These are phyloP conservation scores for Jamesozyma rosinii DNA, from an alignment of 805 yeast species.

Conservation along the genomic window DNA sequence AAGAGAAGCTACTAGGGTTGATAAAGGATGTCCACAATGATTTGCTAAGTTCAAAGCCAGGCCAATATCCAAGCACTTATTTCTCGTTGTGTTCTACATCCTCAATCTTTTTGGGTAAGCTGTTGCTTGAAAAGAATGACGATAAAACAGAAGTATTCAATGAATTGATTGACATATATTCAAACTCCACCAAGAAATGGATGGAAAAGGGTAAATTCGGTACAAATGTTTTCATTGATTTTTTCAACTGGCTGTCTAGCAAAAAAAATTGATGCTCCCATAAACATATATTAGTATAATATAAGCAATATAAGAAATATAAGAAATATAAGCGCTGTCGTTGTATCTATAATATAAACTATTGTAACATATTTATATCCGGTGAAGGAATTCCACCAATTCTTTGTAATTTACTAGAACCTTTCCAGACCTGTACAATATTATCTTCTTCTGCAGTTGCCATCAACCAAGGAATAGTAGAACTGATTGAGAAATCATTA, in stretches of 20 bases:
- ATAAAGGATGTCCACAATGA: slow-evolving; percentile 38
- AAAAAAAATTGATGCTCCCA: slow-evolving; percentile 28
- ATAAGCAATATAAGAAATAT: background rate
- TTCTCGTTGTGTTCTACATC: slow-evolving; percentile 50
- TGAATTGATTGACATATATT: slow-evolving; percentile 47
- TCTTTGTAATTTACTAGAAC: slow-evolving; percentile 30
- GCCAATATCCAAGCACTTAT: slow-evolving; percentile 33
- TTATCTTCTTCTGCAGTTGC: slow-evolving; percentile 46
- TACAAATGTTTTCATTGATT: slow-evolving; percentile 53
- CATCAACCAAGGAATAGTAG: slow-evolving; percentile 61
- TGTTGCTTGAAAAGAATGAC: slow-evolving; percentile 32
- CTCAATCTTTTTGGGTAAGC: slow-evolving; percentile 48
- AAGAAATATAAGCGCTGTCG: background rate
- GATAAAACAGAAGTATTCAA: slow-evolving; percentile 33
- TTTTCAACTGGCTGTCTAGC: slow-evolving; percentile 70
- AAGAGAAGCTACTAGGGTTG: background rate
- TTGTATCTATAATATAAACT: slow-evolving; percentile 1
- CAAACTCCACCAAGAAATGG: slow-evolving; percentile 53
- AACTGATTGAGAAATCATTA: slow-evolving; percentile 63
- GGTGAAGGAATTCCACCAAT: slow-evolving; percentile 19
- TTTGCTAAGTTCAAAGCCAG: slow-evolving; percentile 30
- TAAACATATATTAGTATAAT: background rate
- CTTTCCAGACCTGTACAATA: slow-evolving; percentile 39
- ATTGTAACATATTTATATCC: slow-evolving; percentile 6
- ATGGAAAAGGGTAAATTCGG: slow-evolving; percentile 28